Conservation (phyloP, 164 flowering plant species). For the Piper longum region DNA sequence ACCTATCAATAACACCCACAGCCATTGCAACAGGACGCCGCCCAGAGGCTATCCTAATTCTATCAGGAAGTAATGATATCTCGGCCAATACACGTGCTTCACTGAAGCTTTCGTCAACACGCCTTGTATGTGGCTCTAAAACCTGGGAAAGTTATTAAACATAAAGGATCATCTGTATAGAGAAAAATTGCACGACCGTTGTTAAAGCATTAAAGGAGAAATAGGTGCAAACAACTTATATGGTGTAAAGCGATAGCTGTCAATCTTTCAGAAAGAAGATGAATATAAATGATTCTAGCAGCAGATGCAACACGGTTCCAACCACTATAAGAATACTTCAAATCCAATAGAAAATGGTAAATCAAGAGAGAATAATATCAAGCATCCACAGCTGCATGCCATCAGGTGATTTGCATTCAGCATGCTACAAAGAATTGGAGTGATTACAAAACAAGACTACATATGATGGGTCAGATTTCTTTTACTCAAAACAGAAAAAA, state of each 20-base stretch:
- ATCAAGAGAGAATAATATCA: not conserved
- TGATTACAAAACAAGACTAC: not conserved
- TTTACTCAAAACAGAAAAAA: not conserved
- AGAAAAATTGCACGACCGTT: not conserved
- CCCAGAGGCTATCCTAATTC: conserved; percentile 69
- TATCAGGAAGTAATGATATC: conserved; percentile 70
- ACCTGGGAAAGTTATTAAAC: conserved; percentile 27
- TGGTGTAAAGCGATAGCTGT: no score
- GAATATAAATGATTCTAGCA: no score
- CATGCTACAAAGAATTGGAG: not conserved
- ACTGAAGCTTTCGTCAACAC: conserved; percentile 77
- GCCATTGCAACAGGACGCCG: conserved; percentile 97
- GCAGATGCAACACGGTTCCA: no score
- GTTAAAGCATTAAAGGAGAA: no score
- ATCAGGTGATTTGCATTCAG: not conserved
- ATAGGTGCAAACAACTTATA: no score
- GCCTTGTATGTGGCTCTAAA: conserved; percentile 65
- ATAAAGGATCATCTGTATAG: not conserved
- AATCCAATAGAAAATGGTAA: not conserved
- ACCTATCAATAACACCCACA: conserved; percentile 66
- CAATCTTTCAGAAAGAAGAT: no score
- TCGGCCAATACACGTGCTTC: conserved; percentile 77
- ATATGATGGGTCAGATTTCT: not conserved
- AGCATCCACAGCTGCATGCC: not conserved
- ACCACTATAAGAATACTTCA: no score